A percentile compares a stretch with the other conserved stretches of the same genome.
These are phyloP conservation scores for Scorias spongiosa DNA, from an alignment of 2,329 filamentous ascomycete species.

Conservation along the genomic window DNA sequence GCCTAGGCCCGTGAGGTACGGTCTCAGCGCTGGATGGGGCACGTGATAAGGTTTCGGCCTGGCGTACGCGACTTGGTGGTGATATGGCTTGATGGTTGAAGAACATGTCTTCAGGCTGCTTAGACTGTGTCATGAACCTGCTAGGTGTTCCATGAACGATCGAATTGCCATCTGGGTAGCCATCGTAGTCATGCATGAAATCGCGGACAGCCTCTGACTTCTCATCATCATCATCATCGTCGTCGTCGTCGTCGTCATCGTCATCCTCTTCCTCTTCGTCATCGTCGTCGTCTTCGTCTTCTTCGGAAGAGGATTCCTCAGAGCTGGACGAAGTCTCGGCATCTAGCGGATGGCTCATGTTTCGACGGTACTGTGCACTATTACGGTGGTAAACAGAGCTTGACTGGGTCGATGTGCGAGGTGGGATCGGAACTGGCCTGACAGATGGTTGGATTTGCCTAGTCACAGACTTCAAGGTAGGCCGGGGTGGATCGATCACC, in stretches of 20 bases:
- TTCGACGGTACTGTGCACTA: neutral
- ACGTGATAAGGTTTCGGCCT: constrained; percentile 3
- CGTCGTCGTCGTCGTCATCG: constrained; percentile 6
- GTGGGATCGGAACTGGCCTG: too few relatives aligned
- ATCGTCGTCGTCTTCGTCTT: constrained; percentile 2
- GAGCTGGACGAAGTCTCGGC: neutral
- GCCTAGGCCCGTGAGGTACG: constrained; percentile 9
- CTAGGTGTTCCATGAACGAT: constrained; percentile 21
- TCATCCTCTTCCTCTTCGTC: constrained; percentile 3
- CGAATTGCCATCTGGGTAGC: constrained; percentile 20
- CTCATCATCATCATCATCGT: constrained; percentile 5
- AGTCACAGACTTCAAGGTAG: too few relatives aligned
- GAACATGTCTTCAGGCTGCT: constrained; percentile 8
- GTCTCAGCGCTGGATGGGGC: constrained; percentile 14
- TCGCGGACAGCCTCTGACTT: constrained; percentile 8
- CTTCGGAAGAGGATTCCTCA: constrained; percentile 3
- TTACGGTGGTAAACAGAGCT: neutral
- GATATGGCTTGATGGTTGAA: constrained; percentile 10
- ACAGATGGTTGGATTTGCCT: too few relatives aligned
- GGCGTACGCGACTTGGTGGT: constrained; percentile 2
- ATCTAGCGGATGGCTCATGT: neutral
- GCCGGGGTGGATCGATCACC: too few relatives aligned
- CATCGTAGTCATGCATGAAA: constrained; percentile 12
- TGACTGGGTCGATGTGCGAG: too few relatives aligned
- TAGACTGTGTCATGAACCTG: constrained; percentile 18